Evolutionary conservation across 1,284 basidiomycete species (phyloP).

Genomic region (Gastroboletus turbinatus): DNA sequence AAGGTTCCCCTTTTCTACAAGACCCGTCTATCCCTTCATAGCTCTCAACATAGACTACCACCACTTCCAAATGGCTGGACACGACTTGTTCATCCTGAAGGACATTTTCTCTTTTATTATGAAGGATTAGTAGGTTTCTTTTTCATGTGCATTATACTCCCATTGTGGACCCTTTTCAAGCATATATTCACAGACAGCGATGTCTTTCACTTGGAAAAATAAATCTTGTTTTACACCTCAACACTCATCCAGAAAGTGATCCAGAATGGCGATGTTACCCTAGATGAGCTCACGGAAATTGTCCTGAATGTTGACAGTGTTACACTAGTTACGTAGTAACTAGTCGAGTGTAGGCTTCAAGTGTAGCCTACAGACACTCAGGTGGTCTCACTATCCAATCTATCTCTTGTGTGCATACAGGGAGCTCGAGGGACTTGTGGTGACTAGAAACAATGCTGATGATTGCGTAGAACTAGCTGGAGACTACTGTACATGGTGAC

Average conservation of each 20-base stretch:
- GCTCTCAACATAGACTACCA: conserved; percentile 1
- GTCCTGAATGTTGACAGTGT: conserved; percentile 18
- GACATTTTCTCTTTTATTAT: conserved; percentile 14
- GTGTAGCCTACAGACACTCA: no score
- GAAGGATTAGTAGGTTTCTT: conserved; percentile 12
- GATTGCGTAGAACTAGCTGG: no score
- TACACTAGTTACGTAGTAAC: no score
- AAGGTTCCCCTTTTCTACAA: neutral
- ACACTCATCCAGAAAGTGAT: conserved; percentile 4
- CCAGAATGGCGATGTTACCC: neutral
- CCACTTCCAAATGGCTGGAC: neutral
- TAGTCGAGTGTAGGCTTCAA: no score
- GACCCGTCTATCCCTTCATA: neutral
- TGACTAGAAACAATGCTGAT: no score
- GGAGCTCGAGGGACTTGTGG: no score
- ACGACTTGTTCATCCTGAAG: conserved; percentile 5
- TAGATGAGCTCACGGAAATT: conserved; percentile 18
- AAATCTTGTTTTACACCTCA: neutral
- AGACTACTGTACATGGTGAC: no score
- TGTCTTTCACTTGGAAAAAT: neutral
- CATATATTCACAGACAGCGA: conserved; percentile 22
- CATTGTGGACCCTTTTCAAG: conserved; percentile 2
- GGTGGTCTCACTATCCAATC: no score
- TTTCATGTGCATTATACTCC: neutral
- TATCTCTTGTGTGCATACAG: no score